A percentile compares a stretch with the other conserved stretches of the same genome.
These are phyloP conservation scores for Lentinus brumalis DNA, from an alignment of 768 basidiomycete genomes.

Conservation along the genomic window DNA sequence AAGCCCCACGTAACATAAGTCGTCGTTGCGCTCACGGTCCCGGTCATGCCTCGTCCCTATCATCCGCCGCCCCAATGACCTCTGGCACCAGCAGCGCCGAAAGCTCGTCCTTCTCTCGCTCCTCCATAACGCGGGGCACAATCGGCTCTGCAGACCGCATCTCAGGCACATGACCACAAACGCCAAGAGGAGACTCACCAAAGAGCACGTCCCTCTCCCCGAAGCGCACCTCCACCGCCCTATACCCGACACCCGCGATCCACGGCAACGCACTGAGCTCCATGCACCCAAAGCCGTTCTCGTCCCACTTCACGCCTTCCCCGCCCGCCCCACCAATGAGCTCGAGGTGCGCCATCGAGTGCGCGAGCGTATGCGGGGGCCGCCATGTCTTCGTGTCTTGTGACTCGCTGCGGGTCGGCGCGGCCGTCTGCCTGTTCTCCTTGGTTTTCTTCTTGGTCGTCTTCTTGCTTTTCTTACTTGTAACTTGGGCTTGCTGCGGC, in stretches of 20 bases:
- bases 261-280: conserved; percentile 26
- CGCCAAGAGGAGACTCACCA: neutral
- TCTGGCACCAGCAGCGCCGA: neutral
- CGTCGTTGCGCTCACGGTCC: too few relatives aligned
- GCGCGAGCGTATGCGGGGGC: conserved; percentile 18
- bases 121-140: neutral
- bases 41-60: neutral
- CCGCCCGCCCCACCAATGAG: neutral
- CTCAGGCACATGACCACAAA: neutral
- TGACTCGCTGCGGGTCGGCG: neutral
- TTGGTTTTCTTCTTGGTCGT: neutral
- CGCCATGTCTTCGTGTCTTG: neutral
- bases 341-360: conserved; percentile 5
- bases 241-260: conserved; percentile 12
- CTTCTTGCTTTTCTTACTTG: neutral
- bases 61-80: neutral
- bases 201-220: neutral
- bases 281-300: conserved; percentile 19
- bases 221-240: neutral
- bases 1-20: too few relatives aligned
- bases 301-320: conserved; percentile 12
- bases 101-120: neutral
- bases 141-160: too few relatives aligned
- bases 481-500: too few relatives aligned
- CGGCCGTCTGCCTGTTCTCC: neutral